Evolutionary conservation across 1,139 yeast species (phyloP).

Genomic region (Kodamaea derodonti): DNA sequence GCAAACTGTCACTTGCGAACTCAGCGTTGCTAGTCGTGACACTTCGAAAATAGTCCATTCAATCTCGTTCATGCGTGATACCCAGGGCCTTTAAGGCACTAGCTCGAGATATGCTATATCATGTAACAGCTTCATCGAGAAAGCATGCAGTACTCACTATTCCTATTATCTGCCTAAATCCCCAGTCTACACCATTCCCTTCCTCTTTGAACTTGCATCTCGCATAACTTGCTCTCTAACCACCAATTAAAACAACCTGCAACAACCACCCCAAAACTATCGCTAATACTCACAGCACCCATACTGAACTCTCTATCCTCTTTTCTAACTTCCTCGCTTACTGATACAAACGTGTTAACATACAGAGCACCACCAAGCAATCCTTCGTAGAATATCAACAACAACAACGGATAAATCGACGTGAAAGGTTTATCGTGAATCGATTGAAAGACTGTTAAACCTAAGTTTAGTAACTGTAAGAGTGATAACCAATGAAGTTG

Average conservation of each 20-base stretch:
- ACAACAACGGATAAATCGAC: conserved; percentile 55
- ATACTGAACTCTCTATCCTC: conserved; percentile 76
- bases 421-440: conserved; percentile 53
- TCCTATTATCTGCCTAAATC: no score
- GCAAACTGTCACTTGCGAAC: no score
- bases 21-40: no score
- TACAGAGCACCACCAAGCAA: conserved; percentile 87
- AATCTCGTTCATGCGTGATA: no score
- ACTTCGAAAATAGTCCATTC: no score
- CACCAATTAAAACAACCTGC: conserved; percentile 76
- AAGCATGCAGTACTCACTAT: no score
- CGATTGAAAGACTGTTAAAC: conserved; percentile 61
- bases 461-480: conserved; percentile 66
- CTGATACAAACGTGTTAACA: conserved; percentile 80
- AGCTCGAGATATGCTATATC: no score
- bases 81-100: no score
- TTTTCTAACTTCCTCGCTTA: conserved; percentile 57
- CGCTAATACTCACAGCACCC: conserved; percentile 93
- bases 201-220: conserved; percentile 59
- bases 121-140: no score
- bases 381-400: conserved; percentile 78
- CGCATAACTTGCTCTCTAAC: conserved; percentile 67
- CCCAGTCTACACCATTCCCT: conserved; percentile 64
- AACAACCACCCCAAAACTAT: conserved; percentile 78
- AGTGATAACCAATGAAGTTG: conserved; percentile 59